These are phyloP conservation scores for Mortierella claussenii DNA, from an alignment of 192 early-diverging fungal genomes.

Conservation along the genomic window DNA sequence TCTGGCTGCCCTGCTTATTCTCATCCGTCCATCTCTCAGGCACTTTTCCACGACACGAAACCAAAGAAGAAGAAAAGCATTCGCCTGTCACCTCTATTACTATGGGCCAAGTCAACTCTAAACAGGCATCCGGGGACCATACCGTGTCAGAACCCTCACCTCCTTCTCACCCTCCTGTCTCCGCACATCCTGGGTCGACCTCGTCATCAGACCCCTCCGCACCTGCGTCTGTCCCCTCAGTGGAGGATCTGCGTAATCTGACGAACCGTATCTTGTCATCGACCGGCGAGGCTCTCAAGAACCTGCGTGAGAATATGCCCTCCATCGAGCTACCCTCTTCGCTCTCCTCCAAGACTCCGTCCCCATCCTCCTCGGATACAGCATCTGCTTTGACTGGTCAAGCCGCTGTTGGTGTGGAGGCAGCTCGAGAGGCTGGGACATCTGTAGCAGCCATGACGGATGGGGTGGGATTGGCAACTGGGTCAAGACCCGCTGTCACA, in stretches of 20 bases:
- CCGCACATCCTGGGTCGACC: too few relatives aligned
- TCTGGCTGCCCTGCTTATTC: background rate
- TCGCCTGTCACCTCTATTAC: too few relatives aligned
- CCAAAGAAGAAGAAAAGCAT: background rate
- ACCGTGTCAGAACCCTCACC: background rate
- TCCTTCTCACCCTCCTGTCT: background rate
- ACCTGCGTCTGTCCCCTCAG: slow-evolving; percentile 14
- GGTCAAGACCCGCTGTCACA: background rate
- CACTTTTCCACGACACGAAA: background rate
- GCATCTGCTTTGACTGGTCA: background rate
- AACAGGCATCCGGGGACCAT: background rate
- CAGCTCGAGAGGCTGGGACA: background rate
- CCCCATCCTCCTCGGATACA: slow-evolving; percentile 4
- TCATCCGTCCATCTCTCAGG: background rate
- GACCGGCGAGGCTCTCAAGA: slow-evolving; percentile 16
- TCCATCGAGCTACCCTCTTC: slow-evolving; percentile 19
- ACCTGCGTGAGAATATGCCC: slow-evolving; percentile 43
- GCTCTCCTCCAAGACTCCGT: background rate
- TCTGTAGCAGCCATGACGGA: background rate
- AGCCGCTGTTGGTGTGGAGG: too few relatives aligned
- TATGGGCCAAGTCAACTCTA: too few relatives aligned
- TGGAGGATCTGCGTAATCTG: slow-evolving; percentile 39
- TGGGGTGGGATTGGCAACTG: slow-evolving; percentile 2
- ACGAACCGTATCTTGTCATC: slow-evolving; percentile 32
- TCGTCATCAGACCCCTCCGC: background rate